phyloP scores from a whole-genome alignment of 2,329 filamentous ascomycete genomes.

The Apiospora marii region DNA sequence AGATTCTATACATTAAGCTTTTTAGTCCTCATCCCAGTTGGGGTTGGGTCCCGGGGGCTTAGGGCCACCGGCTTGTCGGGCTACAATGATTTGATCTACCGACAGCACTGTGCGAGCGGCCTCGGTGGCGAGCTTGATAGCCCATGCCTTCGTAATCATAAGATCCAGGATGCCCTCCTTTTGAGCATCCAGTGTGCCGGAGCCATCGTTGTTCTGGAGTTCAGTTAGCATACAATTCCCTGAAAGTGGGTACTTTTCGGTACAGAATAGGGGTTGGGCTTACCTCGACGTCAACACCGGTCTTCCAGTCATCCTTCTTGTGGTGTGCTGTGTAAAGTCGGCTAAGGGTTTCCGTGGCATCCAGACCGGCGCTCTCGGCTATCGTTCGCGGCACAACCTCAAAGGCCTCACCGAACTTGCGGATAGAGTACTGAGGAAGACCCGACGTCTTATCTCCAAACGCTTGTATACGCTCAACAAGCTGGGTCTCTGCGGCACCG shows the following conservation, averaged over 20 bases:
- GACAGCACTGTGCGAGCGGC: slow-evolving; percentile 92
- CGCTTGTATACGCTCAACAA: slow-evolving; percentile 89
- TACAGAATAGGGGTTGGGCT: slow-evolving; percentile 32
- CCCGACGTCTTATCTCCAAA: slow-evolving; percentile 93
- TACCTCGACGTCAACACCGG: slow-evolving; percentile 92
- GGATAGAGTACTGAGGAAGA: slow-evolving; percentile 93
- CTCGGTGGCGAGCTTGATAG: slow-evolving; percentile 95
- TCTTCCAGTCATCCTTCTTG: slow-evolving; percentile 85
- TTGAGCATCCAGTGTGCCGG: slow-evolving; percentile 84
- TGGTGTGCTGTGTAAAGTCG: slow-evolving; percentile 93
- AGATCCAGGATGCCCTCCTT: slow-evolving; percentile 92
- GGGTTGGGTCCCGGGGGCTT: slow-evolving; percentile 96
- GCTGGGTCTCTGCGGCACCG: slow-evolving; percentile 91
- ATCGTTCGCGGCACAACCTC: slow-evolving; percentile 95
- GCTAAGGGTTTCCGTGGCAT: slow-evolving; percentile 96
- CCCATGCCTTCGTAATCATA: slow-evolving; percentile 92
- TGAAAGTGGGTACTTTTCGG: not conserved
- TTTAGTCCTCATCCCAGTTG: slow-evolving; percentile 71
- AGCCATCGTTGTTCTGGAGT: slow-evolving; percentile 73
- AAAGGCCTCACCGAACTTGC: slow-evolving; percentile 96
- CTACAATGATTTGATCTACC: slow-evolving; percentile 98
- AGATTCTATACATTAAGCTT: slow-evolving; percentile 15
- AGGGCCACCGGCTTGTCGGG: slow-evolving; percentile 93
- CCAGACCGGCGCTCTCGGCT: slow-evolving; percentile 92
- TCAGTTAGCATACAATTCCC: slow-evolving; percentile 31